These are phyloP conservation scores for Monilinia fructigena DNA, from an alignment of 2,329 filamentous ascomycete genomes.

Conservation along the genomic window DNA sequence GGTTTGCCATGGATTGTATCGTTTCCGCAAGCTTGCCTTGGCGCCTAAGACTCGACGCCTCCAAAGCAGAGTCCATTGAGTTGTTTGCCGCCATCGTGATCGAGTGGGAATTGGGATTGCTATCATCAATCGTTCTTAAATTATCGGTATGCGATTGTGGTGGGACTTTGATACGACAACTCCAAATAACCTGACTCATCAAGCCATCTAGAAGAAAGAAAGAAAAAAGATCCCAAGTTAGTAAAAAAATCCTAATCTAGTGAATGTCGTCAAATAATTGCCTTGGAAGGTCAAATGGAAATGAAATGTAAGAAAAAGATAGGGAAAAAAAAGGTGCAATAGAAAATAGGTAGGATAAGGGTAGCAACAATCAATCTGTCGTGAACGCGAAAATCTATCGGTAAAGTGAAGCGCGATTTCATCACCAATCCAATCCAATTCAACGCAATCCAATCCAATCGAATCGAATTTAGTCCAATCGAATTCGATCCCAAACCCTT, in stretches of 20 bases:
- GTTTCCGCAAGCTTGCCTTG: slow-evolving; percentile 39
- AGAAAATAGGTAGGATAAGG: not conserved
- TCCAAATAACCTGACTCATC: slow-evolving; percentile 38
- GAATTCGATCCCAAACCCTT: too few species aligned
- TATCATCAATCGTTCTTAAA: slow-evolving; percentile 22
- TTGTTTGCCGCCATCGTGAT: slow-evolving; percentile 30
- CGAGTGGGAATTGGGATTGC: slow-evolving; percentile 8
- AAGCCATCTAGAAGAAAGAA: slow-evolving; percentile 35
- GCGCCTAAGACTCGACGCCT: slow-evolving; percentile 36
- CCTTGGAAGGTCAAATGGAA: slow-evolving; percentile 1
- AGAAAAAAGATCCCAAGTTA: slow-evolving; percentile 17
- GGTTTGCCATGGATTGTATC: slow-evolving; percentile 38
- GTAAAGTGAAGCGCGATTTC: not conserved
- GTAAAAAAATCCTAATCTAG: slow-evolving; percentile 10
- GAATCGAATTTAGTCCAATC: too few species aligned
- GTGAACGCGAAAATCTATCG: not conserved
- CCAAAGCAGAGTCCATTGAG: slow-evolving; percentile 33
- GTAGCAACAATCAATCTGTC: not conserved
- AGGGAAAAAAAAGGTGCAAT: not conserved
- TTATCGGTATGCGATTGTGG: slow-evolving; percentile 25
- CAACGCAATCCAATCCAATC: too few species aligned
- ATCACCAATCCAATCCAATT: too few species aligned
- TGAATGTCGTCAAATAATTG: not conserved
- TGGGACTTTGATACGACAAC: slow-evolving; percentile 40
- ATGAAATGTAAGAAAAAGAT: slow-evolving; percentile 11